Evolutionary conservation across 1,139 yeast species (phyloP).

Genomic region (Pichia sp.): DNA sequence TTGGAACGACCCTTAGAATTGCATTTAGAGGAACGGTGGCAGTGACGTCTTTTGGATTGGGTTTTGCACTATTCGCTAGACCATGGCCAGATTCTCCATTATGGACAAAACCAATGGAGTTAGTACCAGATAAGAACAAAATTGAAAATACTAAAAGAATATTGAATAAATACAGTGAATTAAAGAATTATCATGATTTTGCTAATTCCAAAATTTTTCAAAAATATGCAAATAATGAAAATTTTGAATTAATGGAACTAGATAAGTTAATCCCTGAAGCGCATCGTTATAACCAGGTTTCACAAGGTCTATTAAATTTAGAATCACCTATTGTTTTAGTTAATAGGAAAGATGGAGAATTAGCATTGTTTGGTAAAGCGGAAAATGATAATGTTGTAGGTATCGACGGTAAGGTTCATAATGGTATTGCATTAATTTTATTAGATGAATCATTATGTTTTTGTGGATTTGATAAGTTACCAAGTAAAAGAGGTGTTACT

Average conservation of each 20-base stretch:
- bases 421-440: slow-evolving; percentile 78
- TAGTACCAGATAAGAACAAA: slow-evolving; percentile 5
- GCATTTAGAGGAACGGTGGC: slow-evolving; percentile 7
- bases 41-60: slow-evolving; percentile 35
- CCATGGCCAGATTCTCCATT: slow-evolving; percentile 36
- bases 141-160: not conserved
- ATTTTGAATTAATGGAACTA: slow-evolving; percentile 28
- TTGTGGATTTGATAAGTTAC: slow-evolving; percentile 82
- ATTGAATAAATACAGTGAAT: slow-evolving; percentile 28
- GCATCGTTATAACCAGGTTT: slow-evolving; percentile 57
- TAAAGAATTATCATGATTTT: not conserved
- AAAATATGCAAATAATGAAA: slow-evolving; percentile 29
- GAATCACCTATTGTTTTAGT: slow-evolving; percentile 46
- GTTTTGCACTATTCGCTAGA: slow-evolving; percentile 40
- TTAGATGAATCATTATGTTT: slow-evolving; percentile 82
- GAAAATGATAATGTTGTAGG: slow-evolving; percentile 38
- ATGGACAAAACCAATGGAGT: slow-evolving; percentile 27
- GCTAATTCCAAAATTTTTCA: slow-evolving; percentile 28
- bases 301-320: slow-evolving; percentile 61
- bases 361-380: slow-evolving; percentile 46
- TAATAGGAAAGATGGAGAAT: slow-evolving; percentile 40
- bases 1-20: not conserved
- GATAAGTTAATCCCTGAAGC: slow-evolving; percentile 52
- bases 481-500: slow-evolving; percentile 85
- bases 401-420: slow-evolving; percentile 72